These are phyloP conservation scores for Trametes cubensis DNA, from an alignment of 768 basidiomycete species.

Conservation along the genomic window DNA sequence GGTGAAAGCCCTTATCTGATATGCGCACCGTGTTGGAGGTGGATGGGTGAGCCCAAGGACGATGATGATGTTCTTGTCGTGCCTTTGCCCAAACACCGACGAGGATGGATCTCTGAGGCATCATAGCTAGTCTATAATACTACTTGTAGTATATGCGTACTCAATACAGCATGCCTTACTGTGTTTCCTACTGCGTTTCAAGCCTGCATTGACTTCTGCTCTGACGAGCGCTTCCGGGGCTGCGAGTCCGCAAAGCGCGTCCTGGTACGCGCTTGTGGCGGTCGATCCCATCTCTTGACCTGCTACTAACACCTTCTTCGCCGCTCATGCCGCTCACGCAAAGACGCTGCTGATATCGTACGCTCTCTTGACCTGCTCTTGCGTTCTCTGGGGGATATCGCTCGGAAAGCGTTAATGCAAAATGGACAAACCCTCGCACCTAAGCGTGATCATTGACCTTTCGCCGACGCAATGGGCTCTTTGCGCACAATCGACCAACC, in stretches of 20 bases:
- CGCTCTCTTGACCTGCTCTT: too few species aligned
- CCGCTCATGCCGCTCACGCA: neutral
- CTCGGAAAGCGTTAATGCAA: neutral
- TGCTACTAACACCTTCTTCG: neutral
- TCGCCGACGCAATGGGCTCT: slow-evolving; percentile 87
- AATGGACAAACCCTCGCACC: slow-evolving; percentile 60
- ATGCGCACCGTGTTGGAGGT: slow-evolving; percentile 74
- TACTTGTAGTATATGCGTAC: too few species aligned
- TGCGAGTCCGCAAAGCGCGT: neutral
- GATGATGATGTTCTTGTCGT: slow-evolving; percentile 50
- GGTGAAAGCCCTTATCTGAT: slow-evolving; percentile 79
- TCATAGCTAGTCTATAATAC: neutral
- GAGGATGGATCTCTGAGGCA: slow-evolving; percentile 36
- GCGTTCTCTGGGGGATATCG: too few species aligned
- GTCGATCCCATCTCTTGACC: neutral
- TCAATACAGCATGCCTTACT: neutral
- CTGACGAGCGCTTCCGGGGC: neutral
- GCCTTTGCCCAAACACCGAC: slow-evolving; percentile 51
- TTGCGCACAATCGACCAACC: slow-evolving; percentile 46
- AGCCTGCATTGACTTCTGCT: neutral
- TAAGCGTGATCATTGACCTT: slow-evolving; percentile 85
- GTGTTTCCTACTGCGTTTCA: neutral
- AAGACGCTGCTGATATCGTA: neutral
- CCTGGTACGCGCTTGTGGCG: slow-evolving; percentile 13
- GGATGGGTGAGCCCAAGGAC: slow-evolving; percentile 59